These are phyloP conservation scores for Colletotrichum abscissum DNA, from an alignment of 2,329 filamentous ascomycete species.

Conservation along the genomic window DNA sequence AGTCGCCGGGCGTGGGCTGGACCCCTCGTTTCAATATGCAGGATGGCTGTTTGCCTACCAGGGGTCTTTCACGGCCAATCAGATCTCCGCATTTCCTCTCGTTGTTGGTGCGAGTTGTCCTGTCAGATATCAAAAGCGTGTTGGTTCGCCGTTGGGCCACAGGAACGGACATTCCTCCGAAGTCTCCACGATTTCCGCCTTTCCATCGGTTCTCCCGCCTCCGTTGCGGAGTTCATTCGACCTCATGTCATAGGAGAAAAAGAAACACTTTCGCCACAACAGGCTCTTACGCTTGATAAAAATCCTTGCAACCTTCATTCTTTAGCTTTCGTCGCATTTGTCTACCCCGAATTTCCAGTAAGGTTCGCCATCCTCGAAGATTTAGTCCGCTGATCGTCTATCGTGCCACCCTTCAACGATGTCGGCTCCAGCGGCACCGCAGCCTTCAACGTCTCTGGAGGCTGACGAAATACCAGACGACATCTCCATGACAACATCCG, in stretches of 20 bases:
- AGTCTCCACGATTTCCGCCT: slow-evolving; percentile 3
- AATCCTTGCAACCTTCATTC: background rate
- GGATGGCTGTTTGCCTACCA: background rate
- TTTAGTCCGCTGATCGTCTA: background rate
- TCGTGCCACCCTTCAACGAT: background rate
- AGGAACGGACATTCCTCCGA: background rate
- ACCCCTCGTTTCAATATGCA: background rate
- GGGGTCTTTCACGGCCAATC: background rate
- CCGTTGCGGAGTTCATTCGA: background rate
- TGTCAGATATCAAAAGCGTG: background rate
- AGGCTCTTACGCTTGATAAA: background rate
- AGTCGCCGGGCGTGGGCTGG: background rate
- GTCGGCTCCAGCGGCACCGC: background rate
- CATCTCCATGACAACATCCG: background rate
- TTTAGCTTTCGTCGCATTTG: background rate
- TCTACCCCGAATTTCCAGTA: background rate
- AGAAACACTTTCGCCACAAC: background rate
- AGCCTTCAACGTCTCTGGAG: background rate
- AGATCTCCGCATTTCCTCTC: background rate
- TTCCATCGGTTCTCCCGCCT: background rate
- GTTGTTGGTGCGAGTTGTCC: background rate
- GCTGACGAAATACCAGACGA: background rate
- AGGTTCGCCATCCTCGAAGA: too few species aligned
- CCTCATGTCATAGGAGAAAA: background rate
- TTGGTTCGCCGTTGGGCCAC: background rate